Evolutionary conservation across 2,329 filamentous ascomycete species (phyloP).

Genomic region (Cephalotrichum gorgonifer): DNA sequence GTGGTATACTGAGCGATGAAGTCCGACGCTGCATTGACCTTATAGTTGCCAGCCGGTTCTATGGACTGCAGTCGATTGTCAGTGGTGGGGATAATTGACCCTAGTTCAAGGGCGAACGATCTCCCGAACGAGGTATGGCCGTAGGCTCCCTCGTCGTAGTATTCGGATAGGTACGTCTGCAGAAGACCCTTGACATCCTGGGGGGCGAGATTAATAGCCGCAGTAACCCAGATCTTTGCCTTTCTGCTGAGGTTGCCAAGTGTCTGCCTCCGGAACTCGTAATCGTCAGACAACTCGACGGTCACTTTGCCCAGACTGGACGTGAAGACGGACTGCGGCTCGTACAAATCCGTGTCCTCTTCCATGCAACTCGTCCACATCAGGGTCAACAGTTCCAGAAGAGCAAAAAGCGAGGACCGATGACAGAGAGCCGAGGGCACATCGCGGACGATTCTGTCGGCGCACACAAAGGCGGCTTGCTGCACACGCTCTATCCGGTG

Average conservation of each 20-base stretch:
- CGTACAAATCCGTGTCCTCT: constrained; percentile 87
- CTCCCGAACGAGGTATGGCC: constrained; percentile 86
- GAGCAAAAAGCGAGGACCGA: constrained; percentile 78
- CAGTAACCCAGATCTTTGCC: constrained; percentile 70
- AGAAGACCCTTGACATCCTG: constrained; percentile 90
- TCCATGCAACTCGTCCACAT: constrained; percentile 96
- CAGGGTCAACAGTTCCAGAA: constrained; percentile 82
- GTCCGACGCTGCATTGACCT: constrained; percentile 86
- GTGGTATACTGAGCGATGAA: constrained; percentile 97
- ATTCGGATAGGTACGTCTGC: constrained; percentile 93
- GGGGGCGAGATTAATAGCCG: constrained; percentile 74
- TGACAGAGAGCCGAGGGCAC: constrained; percentile 88
- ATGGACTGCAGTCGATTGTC: constrained; percentile 81
- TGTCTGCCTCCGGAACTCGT: constrained; percentile 68
- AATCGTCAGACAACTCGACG: constrained; percentile 90
- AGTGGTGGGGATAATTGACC: constrained; percentile 71
- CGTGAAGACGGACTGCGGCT: constrained; percentile 70
- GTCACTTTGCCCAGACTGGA: constrained; percentile 70
- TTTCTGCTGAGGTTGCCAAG: constrained; percentile 66
- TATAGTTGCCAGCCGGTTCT: constrained; percentile 60
- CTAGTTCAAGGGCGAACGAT: constrained; percentile 90
- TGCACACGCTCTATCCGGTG: constrained; percentile 90
- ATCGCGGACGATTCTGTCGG: constrained; percentile 73
- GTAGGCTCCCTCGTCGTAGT: constrained; percentile 81
- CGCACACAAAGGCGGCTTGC: constrained; percentile 71